Evolutionary conservation across 1,284 basidiomycete genomes (phyloP).

Genomic region (Sphaerobolus stellatus): DNA sequence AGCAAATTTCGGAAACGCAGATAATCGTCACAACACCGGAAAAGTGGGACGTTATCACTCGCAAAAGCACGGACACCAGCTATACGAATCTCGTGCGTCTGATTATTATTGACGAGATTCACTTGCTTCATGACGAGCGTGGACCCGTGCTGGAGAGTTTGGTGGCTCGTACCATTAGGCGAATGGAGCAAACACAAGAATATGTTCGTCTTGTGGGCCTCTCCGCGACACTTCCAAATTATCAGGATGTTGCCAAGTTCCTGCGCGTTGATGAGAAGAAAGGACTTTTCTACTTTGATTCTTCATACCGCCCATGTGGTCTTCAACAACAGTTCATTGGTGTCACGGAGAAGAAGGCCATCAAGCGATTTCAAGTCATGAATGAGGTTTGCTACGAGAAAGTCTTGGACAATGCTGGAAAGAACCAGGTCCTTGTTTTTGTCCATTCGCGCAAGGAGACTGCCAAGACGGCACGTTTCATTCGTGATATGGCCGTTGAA

Average conservation of each 20-base stretch:
- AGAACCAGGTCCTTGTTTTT: conserved; percentile 92
- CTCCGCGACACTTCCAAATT: conserved; percentile 96
- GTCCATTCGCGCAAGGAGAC: conserved; percentile 99
- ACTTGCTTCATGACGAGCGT: conserved; percentile 96
- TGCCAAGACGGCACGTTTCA: conserved; percentile 93
- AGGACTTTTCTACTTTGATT: conserved; percentile 97
- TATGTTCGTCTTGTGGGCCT: conserved; percentile 94
- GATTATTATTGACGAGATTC: conserved; percentile 98
- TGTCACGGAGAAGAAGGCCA: conserved; percentile 98
- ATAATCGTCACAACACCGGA: conserved; percentile 99
- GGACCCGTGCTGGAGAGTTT: conserved; percentile 96
- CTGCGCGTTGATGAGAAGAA: conserved; percentile 91
- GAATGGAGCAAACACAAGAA: conserved; percentile 93
- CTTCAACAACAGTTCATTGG: conserved; percentile 98
- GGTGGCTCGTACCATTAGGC: conserved; percentile 86
- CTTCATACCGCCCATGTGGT: conserved; percentile 89
- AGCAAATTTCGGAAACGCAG: conserved; percentile 96
- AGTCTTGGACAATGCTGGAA: conserved; percentile 89
- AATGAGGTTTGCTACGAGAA: conserved; percentile 99
- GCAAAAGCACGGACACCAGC: conserved; percentile 95
- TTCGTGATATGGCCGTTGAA: conserved; percentile 94
- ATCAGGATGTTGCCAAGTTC: conserved; percentile 98
- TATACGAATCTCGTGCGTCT: conserved; percentile 97
- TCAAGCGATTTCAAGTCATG: conserved; percentile 97
- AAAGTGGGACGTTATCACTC: conserved; percentile 99